phyloP scores from a whole-genome alignment of 176 grass and related monocot species.

The Oropetium thomaeum region DNA sequence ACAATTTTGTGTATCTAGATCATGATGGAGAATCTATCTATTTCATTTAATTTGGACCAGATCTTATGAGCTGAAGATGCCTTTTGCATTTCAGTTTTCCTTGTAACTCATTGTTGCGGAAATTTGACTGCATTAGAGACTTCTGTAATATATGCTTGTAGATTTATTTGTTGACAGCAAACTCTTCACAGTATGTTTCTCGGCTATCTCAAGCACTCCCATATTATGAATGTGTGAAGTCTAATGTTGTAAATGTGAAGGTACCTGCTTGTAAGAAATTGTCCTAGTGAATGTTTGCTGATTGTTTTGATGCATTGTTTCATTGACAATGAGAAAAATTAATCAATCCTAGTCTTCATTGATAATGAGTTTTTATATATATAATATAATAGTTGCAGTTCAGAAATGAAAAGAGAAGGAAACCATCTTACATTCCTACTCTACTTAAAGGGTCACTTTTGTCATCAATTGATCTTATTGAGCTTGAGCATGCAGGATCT shows the following conservation, averaged over 20 bases:
- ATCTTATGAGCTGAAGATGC: slow-evolving; percentile 10
- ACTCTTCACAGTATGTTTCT: not conserved
- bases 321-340: not conserved
- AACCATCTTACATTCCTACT: not conserved
- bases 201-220: not conserved
- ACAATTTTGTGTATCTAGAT: slow-evolving; percentile 30
- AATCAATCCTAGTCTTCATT: too few species aligned
- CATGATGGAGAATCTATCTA: slow-evolving; percentile 24
- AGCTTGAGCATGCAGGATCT: not conserved
- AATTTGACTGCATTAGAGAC: not conserved
- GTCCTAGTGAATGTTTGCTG: not conserved
- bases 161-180: not conserved
- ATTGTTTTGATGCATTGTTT: not conserved
- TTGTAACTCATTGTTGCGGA: not conserved
- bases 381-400: too few species aligned
- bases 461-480: not conserved
- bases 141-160: not conserved
- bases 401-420: not conserved
- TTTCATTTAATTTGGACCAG: not conserved
- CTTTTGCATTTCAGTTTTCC: not conserved
- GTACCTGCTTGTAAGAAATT: not conserved
- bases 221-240: not conserved
- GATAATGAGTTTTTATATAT: too few species aligned
- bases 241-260: too few species aligned
- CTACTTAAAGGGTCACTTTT: not conserved